Evolutionary conservation across 306 rosid species (phyloP), one percentile per base, ranked within the genome.

Genomic region (Quercus cerris): DNA sequence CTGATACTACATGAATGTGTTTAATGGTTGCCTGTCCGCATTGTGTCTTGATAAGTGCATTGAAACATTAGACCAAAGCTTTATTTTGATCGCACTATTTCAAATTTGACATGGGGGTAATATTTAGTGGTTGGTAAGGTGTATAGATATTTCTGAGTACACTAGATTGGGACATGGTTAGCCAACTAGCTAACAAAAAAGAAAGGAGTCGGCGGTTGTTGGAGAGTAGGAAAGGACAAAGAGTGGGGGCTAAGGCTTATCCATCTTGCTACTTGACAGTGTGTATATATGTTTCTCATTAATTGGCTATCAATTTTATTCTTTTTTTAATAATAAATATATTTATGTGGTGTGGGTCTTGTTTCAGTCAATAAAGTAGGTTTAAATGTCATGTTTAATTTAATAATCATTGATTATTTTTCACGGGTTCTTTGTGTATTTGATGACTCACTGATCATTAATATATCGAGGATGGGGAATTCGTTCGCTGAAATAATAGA

Each of bases 191-290:
- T 38, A 38, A 71, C 66, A 28, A 5, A 0, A 74, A 19, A 4
- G 12, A 54, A 41, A 73, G n/a, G 81, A 76, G 84, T 83, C 78
- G 78, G 86, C 78, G 75, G 89, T 79, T 82, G 85, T 79, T 82
- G 85, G 85, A 80, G 84, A 77, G 56, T 67, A 76, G 91, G 81
- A 75, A 83, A 71, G 77, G 82, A 74, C 78, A 77, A 84, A 15
- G 54, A 10, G 54, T 38, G 46, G 11, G 46, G 11, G 46, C 46
- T 38, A 38, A 38, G 73, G 78, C 56, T 28, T 28, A 54, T 54
- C 56, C 62, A 41, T 67, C 41, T 71, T 38, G 46, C 3, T 38
- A 38, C 44, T 38, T 38, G 44, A 38, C 44, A 6, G 46, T 2
- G 17, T 12, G 54, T 12, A 12, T 46, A 46, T 3, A 41, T 41